Evolutionary conservation across 2,329 filamentous ascomycete species (phyloP).

Genomic region (Phymatotrichopsis omnivora): DNA sequence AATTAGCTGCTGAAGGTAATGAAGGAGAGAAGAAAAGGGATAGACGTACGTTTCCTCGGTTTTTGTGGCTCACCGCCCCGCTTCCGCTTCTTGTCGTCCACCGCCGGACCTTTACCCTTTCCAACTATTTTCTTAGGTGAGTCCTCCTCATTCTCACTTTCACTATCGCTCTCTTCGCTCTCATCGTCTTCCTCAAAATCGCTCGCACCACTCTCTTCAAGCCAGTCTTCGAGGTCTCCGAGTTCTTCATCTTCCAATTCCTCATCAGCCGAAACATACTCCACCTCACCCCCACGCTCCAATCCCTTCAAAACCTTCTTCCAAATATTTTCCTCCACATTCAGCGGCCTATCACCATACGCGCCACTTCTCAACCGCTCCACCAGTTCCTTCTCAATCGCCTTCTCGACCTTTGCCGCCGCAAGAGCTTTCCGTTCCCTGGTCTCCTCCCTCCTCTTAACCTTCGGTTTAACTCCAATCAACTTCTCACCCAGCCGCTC

Average conservation of each 20-base stretch:
- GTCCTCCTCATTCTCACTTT: conserved; percentile 32
- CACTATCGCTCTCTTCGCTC: conserved; percentile 49
- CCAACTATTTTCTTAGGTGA: conserved; percentile 12
- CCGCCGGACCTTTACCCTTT: conserved; percentile 16
- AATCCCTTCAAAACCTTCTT: conserved; percentile 89
- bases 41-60: conserved; percentile 31
- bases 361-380: conserved; percentile 83
- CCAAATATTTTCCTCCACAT: conserved; percentile 92
- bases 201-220: conserved; percentile 55
- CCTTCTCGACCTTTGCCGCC: conserved; percentile 86
- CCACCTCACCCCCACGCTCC: conserved; percentile 76
- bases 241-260: conserved; percentile 67
- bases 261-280: conserved; percentile 88
- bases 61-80: conserved; percentile 26
- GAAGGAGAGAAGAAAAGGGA: background rate
- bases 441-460: conserved; percentile 63
- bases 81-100: conserved; percentile 28
- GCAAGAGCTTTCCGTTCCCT: conserved; percentile 67
- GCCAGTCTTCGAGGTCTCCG: conserved; percentile 82
- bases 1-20: conserved; percentile 10
- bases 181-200: conserved; percentile 38
- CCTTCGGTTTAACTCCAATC: conserved; percentile 83
- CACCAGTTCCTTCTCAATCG: conserved; percentile 90
- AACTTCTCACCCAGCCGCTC: conserved; percentile 78
- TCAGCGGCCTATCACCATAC: conserved; percentile 88